Percentiles rank a stretch among this genome's conserved stretches.
Evolutionary conservation across 176 grass and related monocot genomes (phyloP).

Genomic region (Dendrocalamus sinicus): DNA sequence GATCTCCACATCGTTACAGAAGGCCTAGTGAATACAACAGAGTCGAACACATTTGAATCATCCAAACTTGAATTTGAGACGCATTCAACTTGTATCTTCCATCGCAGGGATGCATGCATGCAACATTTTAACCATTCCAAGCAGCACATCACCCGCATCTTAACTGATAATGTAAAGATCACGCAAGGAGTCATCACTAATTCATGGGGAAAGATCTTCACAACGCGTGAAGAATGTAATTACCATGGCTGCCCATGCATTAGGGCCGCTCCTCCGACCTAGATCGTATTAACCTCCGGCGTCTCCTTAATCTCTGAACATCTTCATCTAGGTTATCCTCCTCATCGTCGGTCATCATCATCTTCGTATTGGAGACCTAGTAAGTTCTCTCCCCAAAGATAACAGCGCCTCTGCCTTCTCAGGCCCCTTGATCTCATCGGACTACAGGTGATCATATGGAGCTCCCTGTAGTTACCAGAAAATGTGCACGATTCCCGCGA

Average conservation of each 20-base stretch:
- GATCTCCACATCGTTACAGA: not conserved
- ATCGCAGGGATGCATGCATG: not conserved
- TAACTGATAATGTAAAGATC: constrained; percentile 30
- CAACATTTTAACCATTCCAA: not conserved
- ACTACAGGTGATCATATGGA: constrained; percentile 67
- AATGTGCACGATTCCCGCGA: constrained; percentile 67
- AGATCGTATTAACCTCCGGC: constrained; percentile 63
- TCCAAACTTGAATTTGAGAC: constrained; percentile 9
- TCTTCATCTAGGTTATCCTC: constrained; percentile 61
- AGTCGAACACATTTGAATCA: not conserved
- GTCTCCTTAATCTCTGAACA: too few species aligned
- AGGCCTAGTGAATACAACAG: not conserved
- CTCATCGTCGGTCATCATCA: constrained; percentile 42
- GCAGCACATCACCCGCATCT: constrained; percentile 3
- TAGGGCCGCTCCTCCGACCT: constrained; percentile 55
- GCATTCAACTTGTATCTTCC: not conserved
- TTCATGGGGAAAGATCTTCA: constrained; percentile 49
- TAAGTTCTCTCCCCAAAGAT: constrained; percentile 83
- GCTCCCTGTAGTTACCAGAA: constrained; percentile 72
- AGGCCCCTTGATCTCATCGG: constrained; percentile 48
- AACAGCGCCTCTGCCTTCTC: constrained; percentile 68
- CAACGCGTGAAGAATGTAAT: constrained; percentile 30
- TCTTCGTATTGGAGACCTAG: constrained; percentile 66
- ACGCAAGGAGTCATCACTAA: constrained; percentile 29
- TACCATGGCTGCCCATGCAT: constrained; percentile 25